Percentiles rank a stretch among this genome's conserved stretches.
Evolutionary conservation across 495 filamentous ascomycete genomes (phyloP).

Genomic region (Aspergillus sparsus): DNA sequence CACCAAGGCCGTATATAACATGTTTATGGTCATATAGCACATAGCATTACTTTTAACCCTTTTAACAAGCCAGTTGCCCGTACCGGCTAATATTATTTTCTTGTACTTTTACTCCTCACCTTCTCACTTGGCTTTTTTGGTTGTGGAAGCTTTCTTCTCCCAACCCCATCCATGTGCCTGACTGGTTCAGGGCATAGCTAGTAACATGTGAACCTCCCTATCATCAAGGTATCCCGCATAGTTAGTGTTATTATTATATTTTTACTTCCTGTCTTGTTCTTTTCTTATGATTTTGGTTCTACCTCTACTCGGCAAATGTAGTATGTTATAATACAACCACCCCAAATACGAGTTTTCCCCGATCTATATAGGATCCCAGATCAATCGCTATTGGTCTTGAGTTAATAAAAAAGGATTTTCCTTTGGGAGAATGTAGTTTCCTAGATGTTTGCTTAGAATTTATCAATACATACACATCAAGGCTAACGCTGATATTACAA

Average conservation of each 20-base stretch:
- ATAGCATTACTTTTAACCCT: background rate
- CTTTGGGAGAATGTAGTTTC: background rate
- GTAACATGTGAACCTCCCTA: background rate
- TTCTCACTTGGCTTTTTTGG: background rate
- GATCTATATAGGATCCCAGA: no score
- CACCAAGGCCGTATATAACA: background rate
- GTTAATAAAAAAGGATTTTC: background rate
- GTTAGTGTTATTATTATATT: no score
- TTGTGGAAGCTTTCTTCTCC: slow-evolving; percentile 10
- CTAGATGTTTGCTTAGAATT: no score
- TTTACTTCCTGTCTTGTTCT: no score
- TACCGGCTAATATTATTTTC: background rate
- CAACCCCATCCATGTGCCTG: slow-evolving; percentile 6
- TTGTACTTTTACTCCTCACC: background rate
- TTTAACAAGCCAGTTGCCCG: background rate
- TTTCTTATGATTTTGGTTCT: no score
- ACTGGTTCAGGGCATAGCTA: slow-evolving; percentile 15
- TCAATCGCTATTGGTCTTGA: no score
- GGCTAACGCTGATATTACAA: background rate
- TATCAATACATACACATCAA: background rate
- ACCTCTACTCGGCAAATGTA: no score
- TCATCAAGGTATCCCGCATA: background rate
- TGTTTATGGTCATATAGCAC: background rate
- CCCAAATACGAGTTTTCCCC: no score
- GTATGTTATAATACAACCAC: no score